These are phyloP conservation scores for Phytophthora nicotianae DNA, from an alignment of 352 stramenopile species.

Conservation along the genomic window DNA sequence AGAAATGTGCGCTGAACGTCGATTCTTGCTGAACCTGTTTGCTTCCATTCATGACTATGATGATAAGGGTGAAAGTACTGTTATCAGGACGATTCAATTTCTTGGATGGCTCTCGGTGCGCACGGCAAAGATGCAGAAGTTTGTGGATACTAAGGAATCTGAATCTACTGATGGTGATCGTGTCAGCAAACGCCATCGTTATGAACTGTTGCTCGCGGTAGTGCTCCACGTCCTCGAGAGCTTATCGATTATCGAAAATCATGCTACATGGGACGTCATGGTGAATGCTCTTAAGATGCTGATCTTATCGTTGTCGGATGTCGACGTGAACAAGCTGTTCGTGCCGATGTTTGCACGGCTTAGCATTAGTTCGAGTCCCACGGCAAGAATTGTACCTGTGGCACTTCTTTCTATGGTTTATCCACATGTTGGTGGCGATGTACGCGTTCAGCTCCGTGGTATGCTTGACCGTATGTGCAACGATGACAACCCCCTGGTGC, in stretches of 20 bases:
- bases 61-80: conserved; percentile 87
- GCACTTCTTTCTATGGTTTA: conserved; percentile 83
- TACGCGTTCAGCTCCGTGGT: conserved; percentile 80
- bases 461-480: conserved; percentile 90
- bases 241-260: conserved; percentile 90
- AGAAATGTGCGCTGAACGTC: conserved; percentile 79
- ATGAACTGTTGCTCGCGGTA: conserved; percentile 76
- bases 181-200: conserved; percentile 47
- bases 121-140: conserved; percentile 68
- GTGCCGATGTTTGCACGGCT: conserved; percentile 83
- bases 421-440: conserved; percentile 66
- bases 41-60: conserved; percentile 87
- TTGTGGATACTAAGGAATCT: conserved; percentile 41
- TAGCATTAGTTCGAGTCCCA: conserved; percentile 85
- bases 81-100: conserved; percentile 86
- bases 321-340: conserved; percentile 66
- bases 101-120: conserved; percentile 77
- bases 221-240: conserved; percentile 85
- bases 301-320: conserved; percentile 60
- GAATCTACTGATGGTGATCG: conserved; percentile 22
- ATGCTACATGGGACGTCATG: conserved; percentile 90
- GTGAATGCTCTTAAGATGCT: conserved; percentile 83
- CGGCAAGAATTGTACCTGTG: conserved; percentile 81
- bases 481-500: conserved; percentile 86
- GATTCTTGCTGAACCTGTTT: conserved; percentile 86